These are phyloP conservation scores for Vitis cinerea DNA, from an alignment of 164 flowering plant genomes.

Conservation along the genomic window DNA sequence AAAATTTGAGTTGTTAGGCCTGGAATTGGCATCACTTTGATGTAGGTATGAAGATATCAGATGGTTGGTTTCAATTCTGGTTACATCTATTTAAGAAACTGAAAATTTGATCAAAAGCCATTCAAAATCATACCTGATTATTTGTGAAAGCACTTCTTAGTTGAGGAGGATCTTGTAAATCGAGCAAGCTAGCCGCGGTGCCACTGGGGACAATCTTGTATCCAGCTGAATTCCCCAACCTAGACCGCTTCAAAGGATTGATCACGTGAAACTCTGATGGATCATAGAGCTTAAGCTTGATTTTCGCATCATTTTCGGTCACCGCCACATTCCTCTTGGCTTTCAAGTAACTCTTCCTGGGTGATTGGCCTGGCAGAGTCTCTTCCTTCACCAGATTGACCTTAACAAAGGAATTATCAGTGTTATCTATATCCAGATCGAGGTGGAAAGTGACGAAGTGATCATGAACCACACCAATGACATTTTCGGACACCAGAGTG, in stretches of 20 bases:
- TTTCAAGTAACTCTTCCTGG: constrained; percentile 67
- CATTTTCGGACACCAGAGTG: constrained; percentile 76
- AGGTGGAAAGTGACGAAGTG: constrained; percentile 81
- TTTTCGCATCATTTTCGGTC: constrained; percentile 80
- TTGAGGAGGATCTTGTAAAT: constrained; percentile 77
- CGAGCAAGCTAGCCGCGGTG: constrained; percentile 80
- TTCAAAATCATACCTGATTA: constrained; percentile 48
- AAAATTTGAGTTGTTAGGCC: no score
- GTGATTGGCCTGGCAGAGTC: constrained; percentile 52
- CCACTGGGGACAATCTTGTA: constrained; percentile 81
- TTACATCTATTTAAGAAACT: no score
- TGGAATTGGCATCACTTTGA: no score
- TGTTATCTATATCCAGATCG: constrained; percentile 86
- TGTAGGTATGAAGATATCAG: no score
- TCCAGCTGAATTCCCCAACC: constrained; percentile 80
- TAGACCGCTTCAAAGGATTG: constrained; percentile 57
- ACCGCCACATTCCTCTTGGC: constrained; percentile 53
- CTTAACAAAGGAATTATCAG: constrained; percentile 79
- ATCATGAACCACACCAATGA: constrained; percentile 88
- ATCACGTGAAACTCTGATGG: constrained; percentile 80
- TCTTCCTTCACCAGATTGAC: constrained; percentile 56
- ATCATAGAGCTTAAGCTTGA: constrained; percentile 67
- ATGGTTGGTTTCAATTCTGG: no score
- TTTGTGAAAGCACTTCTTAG: constrained; percentile 75
- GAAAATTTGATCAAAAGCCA: no score